Conservation (phyloP, 305 asterid genomes). For the Rubia peregrina region DNA sequence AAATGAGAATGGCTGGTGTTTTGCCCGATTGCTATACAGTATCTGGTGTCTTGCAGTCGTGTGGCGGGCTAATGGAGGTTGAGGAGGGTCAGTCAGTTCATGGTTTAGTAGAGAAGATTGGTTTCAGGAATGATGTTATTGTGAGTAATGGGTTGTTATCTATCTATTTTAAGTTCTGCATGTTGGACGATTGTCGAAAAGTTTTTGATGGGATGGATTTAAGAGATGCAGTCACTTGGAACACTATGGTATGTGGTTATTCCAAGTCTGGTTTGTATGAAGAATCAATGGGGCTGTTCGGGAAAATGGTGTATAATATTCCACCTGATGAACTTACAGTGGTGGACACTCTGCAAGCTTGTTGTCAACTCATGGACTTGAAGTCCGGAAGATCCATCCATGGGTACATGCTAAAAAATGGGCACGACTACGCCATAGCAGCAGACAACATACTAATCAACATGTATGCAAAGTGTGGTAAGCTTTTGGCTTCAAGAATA, state of each 20-base stretch:
- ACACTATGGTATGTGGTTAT: conserved; percentile 62
- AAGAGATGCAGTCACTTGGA: conserved; percentile 67
- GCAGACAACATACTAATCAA: conserved; percentile 46
- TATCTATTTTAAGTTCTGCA: conserved; percentile 60
- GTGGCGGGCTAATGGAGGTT: conserved; percentile 51
- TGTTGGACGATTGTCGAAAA: conserved; percentile 33
- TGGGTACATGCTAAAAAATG: conserved; percentile 45
- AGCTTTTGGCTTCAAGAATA: conserved; percentile 38
- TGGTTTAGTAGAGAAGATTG: conserved; percentile 55
- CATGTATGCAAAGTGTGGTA: conserved; percentile 80
- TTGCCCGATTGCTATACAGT: conserved; percentile 49
- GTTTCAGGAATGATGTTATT: conserved; percentile 34
- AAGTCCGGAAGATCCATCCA: conserved; percentile 49
- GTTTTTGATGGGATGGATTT: conserved; percentile 53
- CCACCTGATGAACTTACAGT: conserved; percentile 61
- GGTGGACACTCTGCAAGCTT: conserved; percentile 60
- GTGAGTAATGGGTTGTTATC: conserved; percentile 58
- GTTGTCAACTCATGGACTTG: conserved; percentile 51
- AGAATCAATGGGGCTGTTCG: conserved; percentile 47
- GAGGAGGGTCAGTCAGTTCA: conserved; percentile 53
- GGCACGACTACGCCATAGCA: conserved; percentile 40
- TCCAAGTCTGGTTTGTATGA: conserved; percentile 40
- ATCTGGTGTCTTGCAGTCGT: conserved; percentile 47
- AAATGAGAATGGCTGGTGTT: conserved; percentile 33
- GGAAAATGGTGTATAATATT: conserved; percentile 42